Conservation (phyloP, 2,329 filamentous ascomycete species). For the Neodidymelliopsis sp. region DNA sequence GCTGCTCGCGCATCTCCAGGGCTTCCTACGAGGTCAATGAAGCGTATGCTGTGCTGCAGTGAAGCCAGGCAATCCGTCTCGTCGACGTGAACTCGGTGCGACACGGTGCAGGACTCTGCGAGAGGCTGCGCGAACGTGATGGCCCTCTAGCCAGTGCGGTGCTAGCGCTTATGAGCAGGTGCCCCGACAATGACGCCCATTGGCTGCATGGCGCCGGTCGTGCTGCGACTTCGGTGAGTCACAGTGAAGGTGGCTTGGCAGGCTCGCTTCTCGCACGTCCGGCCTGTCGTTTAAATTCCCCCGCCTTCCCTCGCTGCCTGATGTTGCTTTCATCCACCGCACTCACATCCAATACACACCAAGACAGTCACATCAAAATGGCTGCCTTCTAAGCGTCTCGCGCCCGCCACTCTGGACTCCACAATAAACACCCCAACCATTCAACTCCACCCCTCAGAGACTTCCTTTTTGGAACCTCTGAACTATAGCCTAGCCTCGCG, state of each 20-base stretch:
- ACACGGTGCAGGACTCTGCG: conserved; percentile 14
- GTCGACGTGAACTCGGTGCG: conserved; percentile 8
- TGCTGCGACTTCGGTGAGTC: conserved; percentile 25
- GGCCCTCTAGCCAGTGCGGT: conserved; percentile 1
- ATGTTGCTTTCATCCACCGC: conserved; percentile 38
- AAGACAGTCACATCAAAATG: conserved; percentile 47
- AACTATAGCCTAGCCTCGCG: conserved; percentile 69
- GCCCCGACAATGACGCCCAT: conserved; percentile 6
- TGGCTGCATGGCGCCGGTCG: conserved; percentile 5
- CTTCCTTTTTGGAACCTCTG: conserved; percentile 61
- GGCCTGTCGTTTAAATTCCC: conserved; percentile 31
- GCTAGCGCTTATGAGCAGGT: conserved; percentile 14
- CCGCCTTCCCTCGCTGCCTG: conserved; percentile 41
- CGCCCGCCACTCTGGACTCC: conserved; percentile 44
- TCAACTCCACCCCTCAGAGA: conserved; percentile 45
- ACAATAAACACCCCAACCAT: conserved; percentile 34
- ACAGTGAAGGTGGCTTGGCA: conserved; percentile 24
- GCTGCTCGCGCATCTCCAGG: not conserved
- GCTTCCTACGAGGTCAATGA: conserved; percentile 4
- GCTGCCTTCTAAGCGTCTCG: conserved; percentile 49
- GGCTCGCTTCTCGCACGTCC: conserved; percentile 29
- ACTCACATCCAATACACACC: conserved; percentile 28
- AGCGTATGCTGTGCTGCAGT: not conserved
- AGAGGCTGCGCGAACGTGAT: conserved; percentile 20
- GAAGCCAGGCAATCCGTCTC: not conserved